Evolutionary conservation across 257 asterid species (phyloP).

Genomic region (Coffea eugenioides): DNA sequence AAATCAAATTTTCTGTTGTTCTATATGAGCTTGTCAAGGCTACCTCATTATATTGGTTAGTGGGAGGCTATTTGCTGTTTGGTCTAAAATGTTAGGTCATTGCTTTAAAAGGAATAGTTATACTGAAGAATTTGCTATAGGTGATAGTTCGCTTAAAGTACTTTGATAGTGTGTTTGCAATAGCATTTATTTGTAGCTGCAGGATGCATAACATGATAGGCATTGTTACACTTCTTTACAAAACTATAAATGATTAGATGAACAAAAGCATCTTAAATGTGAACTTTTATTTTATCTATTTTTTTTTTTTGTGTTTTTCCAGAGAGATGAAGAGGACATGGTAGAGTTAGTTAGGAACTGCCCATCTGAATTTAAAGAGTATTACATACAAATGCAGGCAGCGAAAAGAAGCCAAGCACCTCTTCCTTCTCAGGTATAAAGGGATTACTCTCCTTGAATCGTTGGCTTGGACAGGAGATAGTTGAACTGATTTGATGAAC

Average conservation of each 20-base stretch:
- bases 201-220: neutral
- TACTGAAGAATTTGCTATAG: no score
- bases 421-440: slow-evolving; percentile 74
- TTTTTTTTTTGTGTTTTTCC: neutral
- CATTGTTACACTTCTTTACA: neutral
- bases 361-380: slow-evolving; percentile 83
- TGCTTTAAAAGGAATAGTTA: neutral
- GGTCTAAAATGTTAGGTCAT: neutral
- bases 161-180: neutral
- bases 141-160: neutral
- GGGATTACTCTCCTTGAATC: slow-evolving; percentile 12
- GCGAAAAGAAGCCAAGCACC: slow-evolving; percentile 98
- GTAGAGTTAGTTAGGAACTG: slow-evolving; percentile 65
- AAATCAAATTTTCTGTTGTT: neutral
- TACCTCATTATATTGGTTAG: neutral
- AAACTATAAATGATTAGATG: neutral
- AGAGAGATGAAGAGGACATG: slow-evolving; percentile 97
- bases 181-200: neutral
- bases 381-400: slow-evolving; percentile 96
- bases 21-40: neutral
- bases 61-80: neutral
- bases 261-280: no score
- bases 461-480: neutral
- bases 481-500: slow-evolving; percentile 7
- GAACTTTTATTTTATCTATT: neutral